phyloP scores from a whole-genome alignment of 2,329 filamentous ascomycete species.

The Aspergillus sp. region DNA sequence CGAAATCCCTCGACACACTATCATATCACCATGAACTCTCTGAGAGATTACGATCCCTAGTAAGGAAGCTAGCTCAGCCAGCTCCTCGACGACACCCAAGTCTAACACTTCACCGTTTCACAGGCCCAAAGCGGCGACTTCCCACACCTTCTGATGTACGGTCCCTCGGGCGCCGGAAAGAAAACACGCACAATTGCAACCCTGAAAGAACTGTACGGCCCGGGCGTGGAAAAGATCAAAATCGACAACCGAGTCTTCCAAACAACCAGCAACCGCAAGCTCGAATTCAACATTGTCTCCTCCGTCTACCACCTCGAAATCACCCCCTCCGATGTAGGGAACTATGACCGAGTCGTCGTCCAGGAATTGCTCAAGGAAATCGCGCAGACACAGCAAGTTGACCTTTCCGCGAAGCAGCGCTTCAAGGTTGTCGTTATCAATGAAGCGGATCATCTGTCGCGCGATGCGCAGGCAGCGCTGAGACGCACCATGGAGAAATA shows the following conservation, averaged over 20 bases:
- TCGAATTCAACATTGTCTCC: slow-evolving; percentile 98
- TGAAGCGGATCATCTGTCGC: slow-evolving; percentile 90
- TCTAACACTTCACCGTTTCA: slow-evolving; percentile 15
- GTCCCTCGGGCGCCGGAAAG: slow-evolving; percentile 94
- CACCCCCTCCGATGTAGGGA: slow-evolving; percentile 94
- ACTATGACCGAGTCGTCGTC: slow-evolving; percentile 92
- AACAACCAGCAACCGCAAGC: slow-evolving; percentile 91
- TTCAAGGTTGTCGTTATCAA: slow-evolving; percentile 99
- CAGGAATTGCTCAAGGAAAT: slow-evolving; percentile 97
- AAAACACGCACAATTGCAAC: slow-evolving; percentile 97
- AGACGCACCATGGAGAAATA: slow-evolving; percentile 99
- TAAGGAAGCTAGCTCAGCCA: slow-evolving; percentile 48
- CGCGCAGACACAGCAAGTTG: slow-evolving; percentile 98
- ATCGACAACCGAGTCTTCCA: slow-evolving; percentile 97
- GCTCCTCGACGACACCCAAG: neutral
- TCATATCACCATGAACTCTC: slow-evolving; percentile 91
- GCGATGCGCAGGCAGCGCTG: slow-evolving; percentile 93
- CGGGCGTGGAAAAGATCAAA: slow-evolving; percentile 99
- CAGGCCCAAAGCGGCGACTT: slow-evolving; percentile 97
- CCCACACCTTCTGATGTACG: slow-evolving; percentile 95
- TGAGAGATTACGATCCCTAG: slow-evolving; percentile 80
- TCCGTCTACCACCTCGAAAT: slow-evolving; percentile 99
- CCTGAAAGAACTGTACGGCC: slow-evolving; percentile 90
- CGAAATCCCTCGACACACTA: slow-evolving; percentile 59
- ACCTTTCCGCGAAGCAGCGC: slow-evolving; percentile 82